Percentiles rank a stretch among this genome's conserved stretches.
Evolutionary conservation across 73 alveolate species (phyloP).

Genomic region (Vitrella brassicaformis): DNA sequence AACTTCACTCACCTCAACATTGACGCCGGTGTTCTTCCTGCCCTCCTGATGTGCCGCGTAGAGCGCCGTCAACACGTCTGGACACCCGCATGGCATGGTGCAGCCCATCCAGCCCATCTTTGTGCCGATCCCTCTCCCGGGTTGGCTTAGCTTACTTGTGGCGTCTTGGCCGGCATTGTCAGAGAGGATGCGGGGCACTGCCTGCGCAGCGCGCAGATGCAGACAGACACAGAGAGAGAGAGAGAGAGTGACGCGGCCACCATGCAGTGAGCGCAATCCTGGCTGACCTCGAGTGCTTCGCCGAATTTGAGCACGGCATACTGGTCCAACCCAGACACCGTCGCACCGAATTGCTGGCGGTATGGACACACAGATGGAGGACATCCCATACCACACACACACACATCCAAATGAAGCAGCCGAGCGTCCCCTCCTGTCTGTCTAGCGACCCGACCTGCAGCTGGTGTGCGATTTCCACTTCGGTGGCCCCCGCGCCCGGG

Average conservation of each 20-base stretch:
- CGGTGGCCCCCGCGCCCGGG: too few species aligned
- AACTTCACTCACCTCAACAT: background rate
- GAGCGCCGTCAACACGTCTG: background rate
- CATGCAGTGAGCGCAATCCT: background rate
- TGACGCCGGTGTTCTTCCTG: background rate
- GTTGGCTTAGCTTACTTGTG: background rate
- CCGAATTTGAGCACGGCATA: slow-evolving; percentile 93
- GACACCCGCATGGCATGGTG: background rate
- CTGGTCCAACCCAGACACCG: slow-evolving; percentile 69
- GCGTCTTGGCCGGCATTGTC: background rate
- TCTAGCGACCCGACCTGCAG: background rate
- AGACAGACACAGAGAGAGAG: background rate
- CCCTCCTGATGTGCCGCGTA: background rate
- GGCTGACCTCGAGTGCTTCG: slow-evolving; percentile 71
- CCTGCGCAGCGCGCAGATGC: background rate
- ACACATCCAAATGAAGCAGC: background rate
- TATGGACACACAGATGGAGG: background rate
- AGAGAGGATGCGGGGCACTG: background rate
- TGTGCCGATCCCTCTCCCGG: background rate
- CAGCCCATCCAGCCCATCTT: background rate
- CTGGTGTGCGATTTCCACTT: slow-evolving; percentile 15
- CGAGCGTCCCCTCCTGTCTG: too few species aligned
- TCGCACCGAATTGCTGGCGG: slow-evolving; percentile 49
- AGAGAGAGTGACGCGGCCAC: background rate
- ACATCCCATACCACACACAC: background rate